Evolutionary conservation across 176 grass and related monocot species (phyloP).

Genomic region (Miscanthus lutarioriparius): DNA sequence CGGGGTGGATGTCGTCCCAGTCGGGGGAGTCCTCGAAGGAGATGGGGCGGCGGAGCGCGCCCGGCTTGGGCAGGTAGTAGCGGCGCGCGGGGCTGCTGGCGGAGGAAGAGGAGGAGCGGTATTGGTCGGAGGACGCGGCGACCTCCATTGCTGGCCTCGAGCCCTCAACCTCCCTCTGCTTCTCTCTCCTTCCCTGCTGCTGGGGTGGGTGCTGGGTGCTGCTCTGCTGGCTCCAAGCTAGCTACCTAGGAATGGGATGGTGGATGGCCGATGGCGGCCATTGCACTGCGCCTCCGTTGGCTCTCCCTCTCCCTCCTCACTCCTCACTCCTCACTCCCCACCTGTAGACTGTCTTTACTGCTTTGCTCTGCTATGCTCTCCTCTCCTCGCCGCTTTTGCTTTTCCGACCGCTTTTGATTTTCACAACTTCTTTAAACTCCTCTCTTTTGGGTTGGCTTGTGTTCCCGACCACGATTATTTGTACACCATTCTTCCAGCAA

Average conservation of each 20-base stretch:
- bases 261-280: background rate
- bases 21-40: constrained; percentile 97
- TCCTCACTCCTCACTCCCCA: background rate
- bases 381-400: background rate
- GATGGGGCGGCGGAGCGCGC: constrained; percentile 57
- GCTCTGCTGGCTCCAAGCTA: background rate
- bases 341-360: background rate
- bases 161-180: background rate
- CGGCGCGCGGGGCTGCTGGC: constrained; percentile 59
- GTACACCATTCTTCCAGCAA: background rate
- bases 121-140: constrained; percentile 61
- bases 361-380: background rate
- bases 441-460: background rate
- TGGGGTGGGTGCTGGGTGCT: too few species aligned
- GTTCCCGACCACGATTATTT: background rate
- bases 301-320: background rate
- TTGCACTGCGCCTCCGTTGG: background rate
- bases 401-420: background rate
- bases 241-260: background rate
- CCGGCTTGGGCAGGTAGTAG: constrained; percentile 76
- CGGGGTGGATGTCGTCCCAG: constrained; percentile 86
- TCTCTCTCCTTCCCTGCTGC: too few species aligned
- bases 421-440: background rate
- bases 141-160: constrained; percentile 24
- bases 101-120: constrained; percentile 82